phyloP scores from a whole-genome alignment of 1,284 basidiomycete genomes.

The Dichomitus squalens region DNA sequence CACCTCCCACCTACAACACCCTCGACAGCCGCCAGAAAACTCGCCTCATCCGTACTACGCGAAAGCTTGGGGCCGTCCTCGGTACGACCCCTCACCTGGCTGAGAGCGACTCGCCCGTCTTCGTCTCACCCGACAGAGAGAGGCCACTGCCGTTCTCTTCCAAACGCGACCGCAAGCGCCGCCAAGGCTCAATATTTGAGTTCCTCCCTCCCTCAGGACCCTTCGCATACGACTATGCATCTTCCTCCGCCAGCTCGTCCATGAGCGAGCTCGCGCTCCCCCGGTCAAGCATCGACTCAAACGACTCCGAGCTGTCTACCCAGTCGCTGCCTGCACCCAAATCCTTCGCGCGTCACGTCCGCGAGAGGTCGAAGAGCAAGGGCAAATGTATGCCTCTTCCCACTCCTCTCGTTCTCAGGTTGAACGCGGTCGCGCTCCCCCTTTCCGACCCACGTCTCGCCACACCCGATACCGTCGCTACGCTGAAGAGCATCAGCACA shows the following conservation, averaged over 20 bases:
- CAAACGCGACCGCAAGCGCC: constrained; percentile 20
- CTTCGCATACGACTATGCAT: constrained; percentile 24
- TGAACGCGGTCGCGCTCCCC: constrained; percentile 31
- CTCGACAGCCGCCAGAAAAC: constrained; percentile 51
- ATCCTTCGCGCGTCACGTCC: constrained; percentile 19
- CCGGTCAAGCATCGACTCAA: constrained; percentile 25
- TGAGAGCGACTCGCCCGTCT: constrained; percentile 35
- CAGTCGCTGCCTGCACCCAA: constrained; percentile 17
- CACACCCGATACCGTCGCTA: constrained; percentile 18
- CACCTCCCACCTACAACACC: constrained; percentile 48
- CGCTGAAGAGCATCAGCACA: constrained; percentile 1
- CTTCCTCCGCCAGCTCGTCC: constrained; percentile 36
- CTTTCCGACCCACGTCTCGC: constrained; percentile 18
- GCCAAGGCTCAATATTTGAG: constrained; percentile 39
- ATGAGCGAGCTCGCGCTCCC: constrained; percentile 30
- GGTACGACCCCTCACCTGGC: constrained; percentile 56
- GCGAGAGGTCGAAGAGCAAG: constrained; percentile 20
- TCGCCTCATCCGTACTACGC: constrained; percentile 58
- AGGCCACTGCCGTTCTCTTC: constrained; percentile 28
- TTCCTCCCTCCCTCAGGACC: constrained; percentile 16
- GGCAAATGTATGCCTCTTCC: constrained; percentile 23
- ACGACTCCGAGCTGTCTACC: constrained; percentile 11
- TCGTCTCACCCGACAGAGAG: constrained; percentile 15
- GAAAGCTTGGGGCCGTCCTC: constrained; percentile 59
- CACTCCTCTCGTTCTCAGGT: constrained; percentile 33